Evolutionary conservation across 352 stramenopile species (phyloP), one percentile per base, ranked within the genome.

Genomic region (Phytophthora meadii): DNA sequence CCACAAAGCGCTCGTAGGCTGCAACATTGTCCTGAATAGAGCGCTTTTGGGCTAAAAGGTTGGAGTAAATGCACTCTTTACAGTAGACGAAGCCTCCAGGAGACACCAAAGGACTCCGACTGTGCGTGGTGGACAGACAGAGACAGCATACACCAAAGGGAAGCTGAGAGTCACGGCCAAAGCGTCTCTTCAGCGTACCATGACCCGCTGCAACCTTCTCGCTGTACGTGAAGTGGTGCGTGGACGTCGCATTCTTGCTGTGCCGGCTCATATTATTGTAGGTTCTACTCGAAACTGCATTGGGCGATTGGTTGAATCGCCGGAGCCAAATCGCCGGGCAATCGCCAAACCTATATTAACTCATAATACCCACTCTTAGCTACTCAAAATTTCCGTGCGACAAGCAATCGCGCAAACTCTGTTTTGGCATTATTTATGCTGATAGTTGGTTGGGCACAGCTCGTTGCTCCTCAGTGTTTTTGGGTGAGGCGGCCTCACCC

Each of bases 61-160:
- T 95, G 28, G 82, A 72, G 77, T 95, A 95, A 61, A 95, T 94
- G 67, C 88, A 95, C 68, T 93, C 88, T 54, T 94, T 94, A 73
- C 88, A 95, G 68, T 88, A 95, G 14, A 95, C 61, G 47, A 81
- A 95, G 28, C 88, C 88, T 17, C 68, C 77, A 1, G 86, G 88
- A 10, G 82, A 93, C 51, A 82, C 77, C 6, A 93, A 70, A n/a
- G 88, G 84, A 28, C 71, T 75, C 55, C 87, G 84, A 53, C 70
- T 65, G 49, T 74, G 62, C 27, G 82, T 88, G 15, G 68, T 73
- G 42, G 87, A 70, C 48, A 94, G 70, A 64, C 88, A 95, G 39
- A 95, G 79, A 39, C 79, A 93, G 65, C 88, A 95, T 30, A 72
- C 76, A 36, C 88, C 88, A 63, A 94, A 96, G 4, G 75, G 19